Conservation (phyloP, 805 yeast species). For the Candida coleopterorum region DNA sequence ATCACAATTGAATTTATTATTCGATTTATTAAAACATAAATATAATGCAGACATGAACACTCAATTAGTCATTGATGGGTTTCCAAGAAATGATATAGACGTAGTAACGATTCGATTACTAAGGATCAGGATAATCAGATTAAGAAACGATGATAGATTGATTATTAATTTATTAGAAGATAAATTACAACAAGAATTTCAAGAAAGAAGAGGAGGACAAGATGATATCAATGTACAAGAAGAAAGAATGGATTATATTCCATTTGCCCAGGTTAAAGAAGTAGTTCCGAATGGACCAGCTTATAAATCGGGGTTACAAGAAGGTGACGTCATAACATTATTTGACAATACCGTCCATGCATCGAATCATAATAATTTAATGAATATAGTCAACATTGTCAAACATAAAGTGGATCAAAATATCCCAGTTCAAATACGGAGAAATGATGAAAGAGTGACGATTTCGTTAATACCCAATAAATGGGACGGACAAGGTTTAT, state of each 20-base stretch:
- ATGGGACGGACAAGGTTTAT: slow-evolving; percentile 66
- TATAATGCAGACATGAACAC: slow-evolving; percentile 61
- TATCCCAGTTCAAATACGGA: slow-evolving; percentile 23
- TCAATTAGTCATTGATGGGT: slow-evolving; percentile 73
- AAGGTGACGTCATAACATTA: slow-evolving; percentile 49
- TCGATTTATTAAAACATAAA: slow-evolving; percentile 35
- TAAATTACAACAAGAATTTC: slow-evolving; percentile 44
- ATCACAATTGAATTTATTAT: slow-evolving; percentile 25
- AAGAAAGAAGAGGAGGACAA: background rate
- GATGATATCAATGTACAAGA: background rate
- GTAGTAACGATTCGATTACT: slow-evolving; percentile 59
- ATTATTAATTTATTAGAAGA: slow-evolving; percentile 45
- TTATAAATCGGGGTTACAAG: slow-evolving; percentile 42
- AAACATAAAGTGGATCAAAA: slow-evolving; percentile 27
- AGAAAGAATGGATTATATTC: slow-evolving; percentile 19
- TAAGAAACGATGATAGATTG: slow-evolving; percentile 62
- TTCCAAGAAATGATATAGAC: slow-evolving; percentile 80
- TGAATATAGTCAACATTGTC: slow-evolving; percentile 42
- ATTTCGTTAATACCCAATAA: slow-evolving; percentile 38
- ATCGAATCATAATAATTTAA: slow-evolving; percentile 49
- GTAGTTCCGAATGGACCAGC: slow-evolving; percentile 59
- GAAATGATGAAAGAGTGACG: slow-evolving; percentile 21
- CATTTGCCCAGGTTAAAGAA: slow-evolving; percentile 53
- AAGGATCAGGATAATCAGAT: slow-evolving; percentile 59
- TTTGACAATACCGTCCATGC: slow-evolving; percentile 52